Conservation (phyloP, 2,329 filamentous ascomycete genomes). For the Aspergillus intermedius region DNA sequence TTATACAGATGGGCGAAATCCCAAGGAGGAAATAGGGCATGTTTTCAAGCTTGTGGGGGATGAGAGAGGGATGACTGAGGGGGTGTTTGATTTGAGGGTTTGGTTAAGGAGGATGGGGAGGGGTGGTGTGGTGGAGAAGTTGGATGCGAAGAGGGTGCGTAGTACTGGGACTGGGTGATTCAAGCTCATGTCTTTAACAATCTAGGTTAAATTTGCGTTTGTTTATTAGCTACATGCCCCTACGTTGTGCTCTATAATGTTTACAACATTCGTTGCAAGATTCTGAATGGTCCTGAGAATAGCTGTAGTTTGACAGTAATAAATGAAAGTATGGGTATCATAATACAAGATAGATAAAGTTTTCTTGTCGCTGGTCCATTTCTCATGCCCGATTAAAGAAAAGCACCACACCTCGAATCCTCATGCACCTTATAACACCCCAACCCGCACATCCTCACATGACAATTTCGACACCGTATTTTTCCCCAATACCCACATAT, state of each 20-base stretch:
- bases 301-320: too few relatives aligned
- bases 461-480: slow-evolving; percentile 43
- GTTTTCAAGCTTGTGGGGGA: not conserved
- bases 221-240: too few relatives aligned
- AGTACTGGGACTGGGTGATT: too few relatives aligned
- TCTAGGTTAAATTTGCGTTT: too few relatives aligned
- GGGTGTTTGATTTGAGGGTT: not conserved
- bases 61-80: not conserved
- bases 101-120: not conserved
- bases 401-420: slow-evolving; percentile 41
- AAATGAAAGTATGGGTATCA: too few relatives aligned
- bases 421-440: slow-evolving; percentile 44
- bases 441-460: slow-evolving; percentile 41
- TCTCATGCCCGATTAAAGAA: slow-evolving; percentile 21
- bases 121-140: not conserved
- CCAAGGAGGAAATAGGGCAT: not conserved
- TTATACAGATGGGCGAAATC: not conserved
- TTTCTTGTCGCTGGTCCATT: too few relatives aligned
- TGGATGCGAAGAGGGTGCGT: not conserved
- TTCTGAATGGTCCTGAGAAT: too few relatives aligned
- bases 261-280: too few relatives aligned
- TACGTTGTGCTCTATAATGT: too few relatives aligned
- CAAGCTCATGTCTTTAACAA: too few relatives aligned
- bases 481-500: slow-evolving; percentile 48
- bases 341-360: too few relatives aligned